Conservation (phyloP, 2,329 filamentous ascomycete species). For the Cercospora sp. region DNA sequence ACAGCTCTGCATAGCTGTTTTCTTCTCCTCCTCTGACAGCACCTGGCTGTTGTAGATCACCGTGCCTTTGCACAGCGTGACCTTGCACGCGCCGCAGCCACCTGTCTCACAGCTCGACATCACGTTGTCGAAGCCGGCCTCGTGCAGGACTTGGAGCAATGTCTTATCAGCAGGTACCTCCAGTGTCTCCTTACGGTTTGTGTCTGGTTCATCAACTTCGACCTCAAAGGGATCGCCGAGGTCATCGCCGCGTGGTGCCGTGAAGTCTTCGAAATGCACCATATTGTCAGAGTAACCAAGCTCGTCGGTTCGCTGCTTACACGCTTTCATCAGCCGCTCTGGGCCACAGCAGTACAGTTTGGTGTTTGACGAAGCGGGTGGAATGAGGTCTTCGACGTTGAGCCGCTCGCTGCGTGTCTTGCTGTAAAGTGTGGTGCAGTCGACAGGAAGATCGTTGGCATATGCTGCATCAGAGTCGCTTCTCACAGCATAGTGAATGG, state of each 20-base stretch:
- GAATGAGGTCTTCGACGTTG: slow-evolving; percentile 53
- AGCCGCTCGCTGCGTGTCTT: slow-evolving; percentile 54
- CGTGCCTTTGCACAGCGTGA: slow-evolving; percentile 43
- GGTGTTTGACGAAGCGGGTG: slow-evolving; percentile 38
- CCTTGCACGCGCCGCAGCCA: slow-evolving; percentile 48
- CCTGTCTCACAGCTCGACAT: slow-evolving; percentile 48
- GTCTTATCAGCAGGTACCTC: slow-evolving; percentile 47
- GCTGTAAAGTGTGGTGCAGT: slow-evolving; percentile 56
- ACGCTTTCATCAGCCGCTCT: slow-evolving; percentile 57
- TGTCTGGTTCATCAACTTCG: slow-evolving; percentile 48
- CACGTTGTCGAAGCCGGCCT: slow-evolving; percentile 46
- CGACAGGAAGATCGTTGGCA: slow-evolving; percentile 35
- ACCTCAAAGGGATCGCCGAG: slow-evolving; percentile 63
- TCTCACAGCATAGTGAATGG: slow-evolving; percentile 62
- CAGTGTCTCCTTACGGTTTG: slow-evolving; percentile 43
- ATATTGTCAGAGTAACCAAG: slow-evolving; percentile 52
- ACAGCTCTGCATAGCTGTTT: slow-evolving; percentile 42
- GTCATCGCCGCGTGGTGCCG: slow-evolving; percentile 44
- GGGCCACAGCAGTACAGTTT: slow-evolving; percentile 65
- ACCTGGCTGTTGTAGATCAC: slow-evolving; percentile 46
- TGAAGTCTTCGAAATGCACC: slow-evolving; percentile 63
- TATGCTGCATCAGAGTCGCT: slow-evolving; percentile 58
- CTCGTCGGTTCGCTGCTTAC: slow-evolving; percentile 42
- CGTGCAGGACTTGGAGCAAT: slow-evolving; percentile 46
- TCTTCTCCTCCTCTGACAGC: slow-evolving; percentile 43